Base-by-base conservation (phyloP, 441 rosid genomes). In the Geranium incanum region DNA sequence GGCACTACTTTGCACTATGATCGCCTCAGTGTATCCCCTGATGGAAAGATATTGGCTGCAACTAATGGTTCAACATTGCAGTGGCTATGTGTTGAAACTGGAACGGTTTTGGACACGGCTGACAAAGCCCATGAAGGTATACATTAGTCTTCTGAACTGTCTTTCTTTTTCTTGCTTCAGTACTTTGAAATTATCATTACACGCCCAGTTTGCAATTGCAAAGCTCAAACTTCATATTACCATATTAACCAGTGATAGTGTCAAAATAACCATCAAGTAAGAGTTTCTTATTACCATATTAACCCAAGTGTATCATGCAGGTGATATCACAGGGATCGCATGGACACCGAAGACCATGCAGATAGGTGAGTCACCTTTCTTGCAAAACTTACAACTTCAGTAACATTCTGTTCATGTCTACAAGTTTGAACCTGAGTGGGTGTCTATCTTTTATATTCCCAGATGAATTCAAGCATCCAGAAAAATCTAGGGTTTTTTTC, bases 61-160 rank as follows among this genome's bases (percentile, higher is more conserved):
- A 88, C 87, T 39, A 88, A 88, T 78, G 91, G 92, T 78, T 85
- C 97, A 6, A 84, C 82, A 63, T 75, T 95, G 81, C 97, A 92
- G 79, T 95, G 99, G 98, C 74, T 95, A 72, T 85, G 85, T 83
- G 78, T 82, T 70, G 98, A 92, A 83, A 86, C 92, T 59, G 98
- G 99, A 73, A 77, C 84, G 66, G 86, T 92, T 72, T 75, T 91
- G 81, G 97, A 92, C 76, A 86, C 89, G 28, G 96, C 93, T 71
- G 97, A 95, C 39, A 90, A 81, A 76, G 96, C 95, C 63, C 97
- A 92, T 74, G 97, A 91, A 67, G 96, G 99, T 95, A 86, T 69
- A 80, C 65, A 69, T 52, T 13, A 21, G 60, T 66, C 15, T 63
- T 45, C 23, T 28, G 15, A 3, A 21, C 5, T 1, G 12, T 16